These are phyloP conservation scores for Colletotrichum kahawae DNA, from an alignment of 2,329 filamentous ascomycete species.

Conservation along the genomic window DNA sequence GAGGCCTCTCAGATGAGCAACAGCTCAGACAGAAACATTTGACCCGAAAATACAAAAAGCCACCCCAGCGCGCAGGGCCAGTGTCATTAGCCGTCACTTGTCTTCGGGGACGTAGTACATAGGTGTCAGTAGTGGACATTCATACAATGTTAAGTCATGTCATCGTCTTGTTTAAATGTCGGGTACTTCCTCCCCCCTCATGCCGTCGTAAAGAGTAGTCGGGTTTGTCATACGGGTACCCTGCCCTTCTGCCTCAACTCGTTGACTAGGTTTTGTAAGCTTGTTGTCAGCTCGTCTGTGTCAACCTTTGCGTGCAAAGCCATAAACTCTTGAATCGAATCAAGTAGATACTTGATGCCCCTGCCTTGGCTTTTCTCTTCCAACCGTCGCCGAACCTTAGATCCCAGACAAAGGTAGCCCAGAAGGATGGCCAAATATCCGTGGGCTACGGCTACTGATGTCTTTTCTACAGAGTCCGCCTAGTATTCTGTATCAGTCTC, in stretches of 20 bases:
- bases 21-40: not conserved
- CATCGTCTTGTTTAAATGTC: not conserved
- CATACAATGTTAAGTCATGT: not conserved
- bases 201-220: not conserved
- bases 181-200: not conserved
- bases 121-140: not conserved
- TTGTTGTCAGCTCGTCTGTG: conserved; percentile 39
- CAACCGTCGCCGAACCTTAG: conserved; percentile 48
- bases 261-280: conserved; percentile 39
- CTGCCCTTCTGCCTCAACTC: conserved; percentile 30
- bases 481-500: conserved; percentile 32
- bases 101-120: not conserved
- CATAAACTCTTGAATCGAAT: conserved; percentile 61
- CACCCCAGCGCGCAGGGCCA: not conserved
- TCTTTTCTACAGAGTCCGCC: conserved; percentile 76
- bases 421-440: conserved; percentile 87
- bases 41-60: not conserved
- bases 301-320: conserved; percentile 55
- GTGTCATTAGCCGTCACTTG: not conserved
- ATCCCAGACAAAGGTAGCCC: conserved; percentile 75
- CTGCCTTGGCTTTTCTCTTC: conserved; percentile 44
- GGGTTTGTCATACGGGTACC: not conserved
- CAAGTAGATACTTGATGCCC: conserved; percentile 50
- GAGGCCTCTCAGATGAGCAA: not conserved
- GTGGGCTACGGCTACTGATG: conserved; percentile 80